Base-by-base conservation (phyloP, 192 early-diverging fungal species). In the Coemansia sp. region DNA sequence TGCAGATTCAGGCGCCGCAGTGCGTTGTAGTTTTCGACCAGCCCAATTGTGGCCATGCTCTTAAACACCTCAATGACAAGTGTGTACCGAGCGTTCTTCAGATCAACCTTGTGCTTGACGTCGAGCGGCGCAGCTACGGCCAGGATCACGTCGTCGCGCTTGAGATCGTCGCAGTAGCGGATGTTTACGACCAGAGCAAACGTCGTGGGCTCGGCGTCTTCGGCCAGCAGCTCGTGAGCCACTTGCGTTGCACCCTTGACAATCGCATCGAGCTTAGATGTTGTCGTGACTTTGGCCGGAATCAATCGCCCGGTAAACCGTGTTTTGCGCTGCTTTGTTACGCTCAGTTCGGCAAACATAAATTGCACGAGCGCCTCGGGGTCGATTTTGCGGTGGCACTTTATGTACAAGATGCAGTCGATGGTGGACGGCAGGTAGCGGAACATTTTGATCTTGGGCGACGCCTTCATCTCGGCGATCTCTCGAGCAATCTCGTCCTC, bases 401-500 rank as follows among this genome's bases (percentile, higher is more conserved):
- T 82, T 25, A 77, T 73, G 39, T 66, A 82, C n/a, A 77, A 49
- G 12, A 76, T 43, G 54, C 79, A 82, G 17, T 82, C 79, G 49
- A 82, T 77, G 35, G 75, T 76, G 35, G 68, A 70, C 2, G 58
- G 71, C 37, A 70, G 50, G 57, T 76, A 82, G 61, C 73, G 70
- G 62, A 82, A 82, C 14, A 70, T 63, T 47, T 58, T 70, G 23
- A 63, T 67, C 47, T 41, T 67, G 32, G 64, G 56, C 35, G 62
- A 65, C 0, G 79, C 72, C 53, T 77, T 76, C 59, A 82, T 76
- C 24, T 59, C 65, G 4, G 71, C 79, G 7, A 82, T 53, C 55
- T 82, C 79, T 9, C 75, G 79, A 12, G 79, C 79, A 51, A 82
- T 82, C 47, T 82, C 74, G 52, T 65, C 68, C 56, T 82, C 79